Conservation (phyloP, 352 stramenopile genomes). For the Phytophthora foliorum region DNA sequence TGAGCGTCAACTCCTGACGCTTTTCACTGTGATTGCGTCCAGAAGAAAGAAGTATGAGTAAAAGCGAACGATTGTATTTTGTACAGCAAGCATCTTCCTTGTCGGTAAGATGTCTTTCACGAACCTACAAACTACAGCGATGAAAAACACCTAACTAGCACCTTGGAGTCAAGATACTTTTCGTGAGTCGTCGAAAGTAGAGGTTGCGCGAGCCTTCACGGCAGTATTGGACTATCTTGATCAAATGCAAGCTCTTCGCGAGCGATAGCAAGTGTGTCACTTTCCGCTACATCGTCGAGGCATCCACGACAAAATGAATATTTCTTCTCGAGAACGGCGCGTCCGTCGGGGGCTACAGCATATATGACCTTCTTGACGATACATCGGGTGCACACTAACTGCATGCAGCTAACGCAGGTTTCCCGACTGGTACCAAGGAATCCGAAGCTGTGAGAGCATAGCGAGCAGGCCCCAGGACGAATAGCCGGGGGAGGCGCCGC, state of each 20-base stretch:
- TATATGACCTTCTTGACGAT: constrained; percentile 32
- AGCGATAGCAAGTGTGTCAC: constrained; percentile 32
- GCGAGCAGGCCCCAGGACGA: constrained; percentile 13
- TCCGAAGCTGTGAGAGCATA: constrained; percentile 34
- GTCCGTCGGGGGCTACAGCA: constrained; percentile 23
- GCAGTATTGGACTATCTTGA: not conserved
- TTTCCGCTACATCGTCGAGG: constrained; percentile 16
- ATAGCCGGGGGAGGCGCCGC: not conserved
- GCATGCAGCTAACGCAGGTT: constrained; percentile 29
- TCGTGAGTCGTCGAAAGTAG: not conserved
- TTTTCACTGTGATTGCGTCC: too few species aligned
- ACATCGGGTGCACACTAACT: constrained; percentile 34
- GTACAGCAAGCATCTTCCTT: too few species aligned
- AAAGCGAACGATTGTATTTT: too few species aligned
- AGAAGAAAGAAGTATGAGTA: too few species aligned
- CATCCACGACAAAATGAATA: constrained; percentile 31
- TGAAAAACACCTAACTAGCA: not conserved
- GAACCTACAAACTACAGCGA: not conserved
- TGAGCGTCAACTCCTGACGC: too few species aligned
- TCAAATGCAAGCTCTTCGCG: constrained; percentile 30
- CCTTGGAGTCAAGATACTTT: constrained; percentile 4
- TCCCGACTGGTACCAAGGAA: constrained; percentile 31
- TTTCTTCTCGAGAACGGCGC: constrained; percentile 39
- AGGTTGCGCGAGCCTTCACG: not conserved
- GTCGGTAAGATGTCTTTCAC: too few species aligned